Base-by-base conservation (phyloP, 1,139 yeast species). In the Barnettozyma hawaiiensis region DNA sequence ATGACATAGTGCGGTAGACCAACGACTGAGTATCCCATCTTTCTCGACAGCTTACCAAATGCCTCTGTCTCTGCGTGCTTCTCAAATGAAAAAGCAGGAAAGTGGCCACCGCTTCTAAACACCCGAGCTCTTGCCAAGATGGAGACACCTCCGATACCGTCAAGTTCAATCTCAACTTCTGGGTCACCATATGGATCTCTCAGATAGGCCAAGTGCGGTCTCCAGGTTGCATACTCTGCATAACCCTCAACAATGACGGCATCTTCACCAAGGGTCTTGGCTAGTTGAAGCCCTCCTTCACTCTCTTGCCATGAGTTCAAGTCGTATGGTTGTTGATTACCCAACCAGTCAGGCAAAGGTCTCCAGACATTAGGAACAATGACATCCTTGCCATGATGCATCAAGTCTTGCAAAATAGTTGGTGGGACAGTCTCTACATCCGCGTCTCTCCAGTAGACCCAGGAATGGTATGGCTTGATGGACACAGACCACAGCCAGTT, bases 51-150 rank as follows among this genome's bases (percentile, higher is more conserved):
- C 60, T 86, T 87, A 35, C 96, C 96, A 63, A 86, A 86, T 0
- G 95, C 96, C 64, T 86, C 96, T 5, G 96, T 86, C 62, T 86
- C 96, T 6, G 96, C 96, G 59, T 86, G 96, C 57, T 85, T 85
- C 63, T 85, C 84, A 63, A 85, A 86, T 23, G 95, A 82, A 60
- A 86, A 86, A 0, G 95, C 96, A 8, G 96, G 95, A 73, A 86
- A 86, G 62, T 85, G 89, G 1, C 87, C 78, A 2, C 96, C 96
- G 14, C 76, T 65, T 51, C 90, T 73, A 69, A 86, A 86, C 4
- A 86, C 94, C 46, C 71, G 72, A 8, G 95, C 95, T 60, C 81
- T 82, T 45, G 90, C 77, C 51, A 86, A 68, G 52, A 86, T 85
- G 1, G 94, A 83, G 37, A 86, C 96, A 52, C 96, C 96, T 34